Base-by-base conservation (phyloP, 331 rosid genomes). In the Quercus phellos region DNA sequence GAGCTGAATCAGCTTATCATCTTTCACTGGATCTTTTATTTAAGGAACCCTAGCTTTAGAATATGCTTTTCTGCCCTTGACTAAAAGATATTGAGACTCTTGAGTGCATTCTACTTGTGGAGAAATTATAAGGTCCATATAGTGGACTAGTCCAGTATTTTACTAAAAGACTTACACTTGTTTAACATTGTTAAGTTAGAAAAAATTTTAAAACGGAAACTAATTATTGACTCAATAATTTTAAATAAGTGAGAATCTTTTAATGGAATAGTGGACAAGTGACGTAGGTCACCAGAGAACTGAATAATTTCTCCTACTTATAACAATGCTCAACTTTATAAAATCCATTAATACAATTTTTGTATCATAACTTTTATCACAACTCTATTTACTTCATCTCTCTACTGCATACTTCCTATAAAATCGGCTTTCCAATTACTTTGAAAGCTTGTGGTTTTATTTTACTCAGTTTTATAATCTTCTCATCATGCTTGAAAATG, bases 271-370 rank as follows among this genome's bases (percentile, higher is more conserved):
- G 9, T 34, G 0, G 2, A 34, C 2, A 34, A 34, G 0, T 34
- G 2, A 34, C 2, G 42, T 34, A 2, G 1, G 5, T 0, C 2
- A 34, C 42, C 7, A 34, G 0, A 6, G 0, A 8, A 34, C 0
- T 6, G 7, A 1, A 1, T 34, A 34, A 34, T 34, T 34, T 34
- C 42, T 34, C 2, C 2, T 34, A 53, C 78, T 72, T n/a, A 21
- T 54, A 22, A 51, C 19, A 55, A 54, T 4, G 46, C 26, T 34
- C n/a, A 1, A 24, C 51, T 66, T 66, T 61, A 18, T 66, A 8
- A 38, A 38, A 38, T 38, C 12, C 8, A 8, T 38, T 38, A 38
- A 38, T 38, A 38, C 12, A 38, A 38, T 38, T 38, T 38, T 38
- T 38, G 46, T 38, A 0, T 0, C 3, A 0, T 8, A 8, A 8